phyloP scores from a whole-genome alignment of 176 grass and related monocot genomes.

The Hyparrhenia diplandra region DNA sequence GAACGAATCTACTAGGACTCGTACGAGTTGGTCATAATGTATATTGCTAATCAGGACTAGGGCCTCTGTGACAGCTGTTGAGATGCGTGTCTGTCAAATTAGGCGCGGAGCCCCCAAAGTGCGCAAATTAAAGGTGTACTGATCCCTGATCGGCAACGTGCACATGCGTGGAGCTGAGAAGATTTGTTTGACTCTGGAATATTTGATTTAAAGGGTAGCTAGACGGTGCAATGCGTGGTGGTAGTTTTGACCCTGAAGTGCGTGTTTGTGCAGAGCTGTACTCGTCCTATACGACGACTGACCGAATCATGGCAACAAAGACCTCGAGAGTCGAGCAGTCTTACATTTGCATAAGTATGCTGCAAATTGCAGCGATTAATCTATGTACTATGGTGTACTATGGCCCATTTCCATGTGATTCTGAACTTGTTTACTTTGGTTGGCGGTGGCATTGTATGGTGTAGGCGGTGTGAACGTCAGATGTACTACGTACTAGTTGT shows the following conservation, averaged over 20 bases:
- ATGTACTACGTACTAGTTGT: background rate
- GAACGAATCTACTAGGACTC: background rate
- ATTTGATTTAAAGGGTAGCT: background rate
- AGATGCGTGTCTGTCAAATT: constrained; percentile 4
- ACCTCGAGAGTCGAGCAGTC: background rate
- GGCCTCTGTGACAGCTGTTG: background rate
- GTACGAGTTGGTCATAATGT: constrained; percentile 29
- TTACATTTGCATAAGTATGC: background rate
- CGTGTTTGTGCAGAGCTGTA: constrained; percentile 1
- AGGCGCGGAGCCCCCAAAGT: background rate
- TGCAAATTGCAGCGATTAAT: background rate
- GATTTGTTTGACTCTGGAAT: background rate
- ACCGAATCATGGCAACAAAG: constrained; percentile 16
- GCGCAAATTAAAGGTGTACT: background rate
- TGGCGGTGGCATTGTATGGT: background rate
- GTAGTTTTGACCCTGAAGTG: constrained; percentile 10
- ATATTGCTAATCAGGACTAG: background rate
- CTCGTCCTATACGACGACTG: background rate
- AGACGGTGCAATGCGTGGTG: too few relatives aligned
- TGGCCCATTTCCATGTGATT: background rate
- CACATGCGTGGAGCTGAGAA: background rate
- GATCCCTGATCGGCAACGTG: background rate
- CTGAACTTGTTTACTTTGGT: background rate
- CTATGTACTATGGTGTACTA: background rate
- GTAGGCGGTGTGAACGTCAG: too few relatives aligned